Base-by-base conservation (phyloP, 495 filamentous ascomycete genomes). In the Mytilinidion resinicola region DNA sequence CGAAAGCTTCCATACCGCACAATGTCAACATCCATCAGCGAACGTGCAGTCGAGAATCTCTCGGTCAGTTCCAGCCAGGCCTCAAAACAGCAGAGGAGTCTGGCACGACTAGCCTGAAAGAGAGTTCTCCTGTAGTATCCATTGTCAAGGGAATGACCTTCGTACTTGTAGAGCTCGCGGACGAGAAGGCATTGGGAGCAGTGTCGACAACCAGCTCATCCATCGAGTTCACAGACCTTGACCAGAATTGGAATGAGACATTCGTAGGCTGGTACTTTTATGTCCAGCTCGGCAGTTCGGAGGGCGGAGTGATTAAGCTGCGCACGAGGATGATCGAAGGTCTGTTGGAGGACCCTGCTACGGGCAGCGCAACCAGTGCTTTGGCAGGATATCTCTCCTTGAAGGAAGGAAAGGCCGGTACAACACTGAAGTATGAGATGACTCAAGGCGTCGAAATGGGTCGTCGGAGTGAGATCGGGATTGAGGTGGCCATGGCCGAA, bases 381-480 rank as follows among this genome's bases (percentile, higher is more conserved):
- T 66, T 89, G 56, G 73, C 74, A 25, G 72, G 75, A 9, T 87
- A 82, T 64, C 69, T 90, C 50, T 74, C 82, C 8, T 64, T 86
- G 47, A 71, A 65, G 70, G 60, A 68, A 35, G 69, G 70, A 0
- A 56, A 63, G 43, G 48, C 63, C 51, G 63, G 63, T 33, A 64
- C 70, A n/a, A 56, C 60, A 20, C 63, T 67, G 43, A 70, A 64
- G 60, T 85, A 80, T 63, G 71, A 72, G 46, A 65, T 91, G 53
- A 80, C 79, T 61, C 88, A 91, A 73, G 88, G 88, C 0, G 83
- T 90, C 11, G 87, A 91, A 73, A 91, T 90, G 84, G 87, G 85
- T 0, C 73, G 87, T 56, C 72, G 71, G 62, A 90, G 86, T 73
- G 78, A 80, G 46, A 83, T 84, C 60, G 71, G 71, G 4, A 68